Base-by-base conservation (phyloP, 106 monocot genomes). In the Phalaenopsis equestris region DNA sequence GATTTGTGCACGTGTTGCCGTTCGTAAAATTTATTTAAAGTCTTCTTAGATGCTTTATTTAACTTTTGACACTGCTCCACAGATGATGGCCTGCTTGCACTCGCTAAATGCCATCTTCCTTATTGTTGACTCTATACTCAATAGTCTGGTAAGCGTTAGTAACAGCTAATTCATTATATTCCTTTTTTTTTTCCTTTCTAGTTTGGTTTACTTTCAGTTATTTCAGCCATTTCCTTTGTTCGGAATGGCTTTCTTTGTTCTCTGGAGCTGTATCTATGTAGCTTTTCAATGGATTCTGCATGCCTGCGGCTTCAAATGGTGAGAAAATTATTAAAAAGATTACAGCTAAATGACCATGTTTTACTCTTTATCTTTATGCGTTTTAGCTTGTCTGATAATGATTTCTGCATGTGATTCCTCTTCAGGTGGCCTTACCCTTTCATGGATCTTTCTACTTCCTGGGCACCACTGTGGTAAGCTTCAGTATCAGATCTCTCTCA, bases 401-500 rank as follows among this genome's bases (percentile, higher is more conserved):
- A 19, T 4, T 43, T 15, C 21, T 39, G 17, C 55, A 68, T 58
- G 19, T 61, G 61, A n/a, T 61, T 18, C 19, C 80, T 81, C 19
- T 81, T 58, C 73, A 96, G 93, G 96, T 96, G 96, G 91, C 93
- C 96, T 55, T 93, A 96, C 45, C 90, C 96, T 80, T 96, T 96
- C 80, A 90, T 96, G n/a, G 84, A 93, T 72, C 93, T 93, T 30
- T 65, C 82, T 11, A 87, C 87, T 38, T 86, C 93, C 10, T 89
- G 88, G 90, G 91, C 93, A 55, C 90, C 96, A 45, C 61, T 88
- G 37, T 96, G 93, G 91, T 96, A 84, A 68, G 56, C 19, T 61
- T 30, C 41, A 72, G 12, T 11, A 30, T 30, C 30, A 30, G 30
- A 30, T 30, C 30, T n/a, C 10, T 42, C 11, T 67, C 9, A 21